phyloP scores from a whole-genome alignment of 192 early-diverging fungal genomes.

The Coemansia interrupta region DNA sequence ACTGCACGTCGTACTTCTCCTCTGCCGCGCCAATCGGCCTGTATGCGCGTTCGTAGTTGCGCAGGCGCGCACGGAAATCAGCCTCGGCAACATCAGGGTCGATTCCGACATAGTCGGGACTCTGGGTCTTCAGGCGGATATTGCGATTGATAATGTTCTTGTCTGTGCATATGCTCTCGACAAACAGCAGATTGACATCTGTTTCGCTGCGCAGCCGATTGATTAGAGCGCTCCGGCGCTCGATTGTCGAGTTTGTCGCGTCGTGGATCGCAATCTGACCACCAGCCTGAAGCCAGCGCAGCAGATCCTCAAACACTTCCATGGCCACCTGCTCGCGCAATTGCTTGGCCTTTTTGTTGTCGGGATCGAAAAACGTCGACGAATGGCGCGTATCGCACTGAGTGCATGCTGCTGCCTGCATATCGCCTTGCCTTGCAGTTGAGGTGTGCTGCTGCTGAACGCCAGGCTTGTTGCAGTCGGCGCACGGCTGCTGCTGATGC shows the following conservation, averaged over 20 bases:
- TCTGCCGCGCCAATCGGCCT: conserved; percentile 78
- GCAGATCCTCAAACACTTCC: conserved; percentile 86
- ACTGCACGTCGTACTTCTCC: conserved; percentile 76
- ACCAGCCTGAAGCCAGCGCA: conserved; percentile 83
- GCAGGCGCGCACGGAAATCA: conserved; percentile 82
- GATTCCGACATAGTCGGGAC: conserved; percentile 91
- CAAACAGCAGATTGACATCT: conserved; percentile 66
- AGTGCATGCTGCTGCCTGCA: conserved; percentile 14
- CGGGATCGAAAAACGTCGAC: conserved; percentile 89
- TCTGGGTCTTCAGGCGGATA: conserved; percentile 83
- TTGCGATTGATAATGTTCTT: conserved; percentile 71
- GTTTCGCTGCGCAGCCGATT: conserved; percentile 59
- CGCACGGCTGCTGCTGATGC: conserved; percentile 16
- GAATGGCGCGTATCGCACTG: conserved; percentile 60
- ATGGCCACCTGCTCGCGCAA: conserved; percentile 85
- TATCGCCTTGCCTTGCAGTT: too few relatives aligned
- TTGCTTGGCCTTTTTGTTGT: conserved; percentile 71
- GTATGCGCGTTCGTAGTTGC: conserved; percentile 93
- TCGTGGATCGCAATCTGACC: conserved; percentile 91
- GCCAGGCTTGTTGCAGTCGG: conserved; percentile 35
- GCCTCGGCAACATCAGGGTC: conserved; percentile 74
- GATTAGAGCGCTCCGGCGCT: conserved; percentile 66
- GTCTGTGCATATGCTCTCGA: conserved; percentile 81
- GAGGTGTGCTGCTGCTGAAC: neutral
- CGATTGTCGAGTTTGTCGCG: conserved; percentile 91